Evolutionary conservation across 2,329 filamentous ascomycete genomes (phyloP), one percentile per base, ranked within the genome.

Genomic region (Aspergillus transmontanensis): DNA sequence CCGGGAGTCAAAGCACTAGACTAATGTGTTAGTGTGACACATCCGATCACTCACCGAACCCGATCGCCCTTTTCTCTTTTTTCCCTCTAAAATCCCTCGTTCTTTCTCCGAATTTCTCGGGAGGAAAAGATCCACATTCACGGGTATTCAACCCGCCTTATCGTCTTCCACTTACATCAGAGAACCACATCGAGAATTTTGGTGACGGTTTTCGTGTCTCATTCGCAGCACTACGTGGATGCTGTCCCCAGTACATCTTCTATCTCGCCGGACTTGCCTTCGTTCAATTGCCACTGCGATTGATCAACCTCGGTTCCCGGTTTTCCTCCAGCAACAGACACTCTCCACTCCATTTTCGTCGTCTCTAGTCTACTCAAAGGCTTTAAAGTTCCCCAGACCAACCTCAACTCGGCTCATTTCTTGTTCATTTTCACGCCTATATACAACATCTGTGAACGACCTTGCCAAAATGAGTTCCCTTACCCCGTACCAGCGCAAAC

Each of bases 401-500:
- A 53, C 66, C 39, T 55, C 55, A 48, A 36, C 43, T 51, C 63
- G 59, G 12, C 30, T 53, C 23, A 51, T 63, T 26, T 64, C 67
- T 51, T 66, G 58, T 46, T 67, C 66, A 39, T 51, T 55, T 62
- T 68, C 67, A 12, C 34, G 50, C 55, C 65, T 51, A 43, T 66
- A 59, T 23, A 26, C 34, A 36, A 28, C 54, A 23, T n/a, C 28
- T 16, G 26, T 46, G 28, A 28, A 55, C 46, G 64, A 54, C 16
- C 34, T 53, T 59, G 28, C 51, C 68, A 78, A 65, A 28, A 79
- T 78, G 76, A 70, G 70, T 62, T 73, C 71, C 58, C 69, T 76
- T 54, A 66, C 62, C 46, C 69, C 74, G 21, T 73, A 72, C 60
- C 66, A 71, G 57, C 76, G 70, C 60, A 79, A 78, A 66, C 76